Evolutionary conservation across 78 protist species (phyloP).

Genomic region (Emiliania huxleyi): DNA sequence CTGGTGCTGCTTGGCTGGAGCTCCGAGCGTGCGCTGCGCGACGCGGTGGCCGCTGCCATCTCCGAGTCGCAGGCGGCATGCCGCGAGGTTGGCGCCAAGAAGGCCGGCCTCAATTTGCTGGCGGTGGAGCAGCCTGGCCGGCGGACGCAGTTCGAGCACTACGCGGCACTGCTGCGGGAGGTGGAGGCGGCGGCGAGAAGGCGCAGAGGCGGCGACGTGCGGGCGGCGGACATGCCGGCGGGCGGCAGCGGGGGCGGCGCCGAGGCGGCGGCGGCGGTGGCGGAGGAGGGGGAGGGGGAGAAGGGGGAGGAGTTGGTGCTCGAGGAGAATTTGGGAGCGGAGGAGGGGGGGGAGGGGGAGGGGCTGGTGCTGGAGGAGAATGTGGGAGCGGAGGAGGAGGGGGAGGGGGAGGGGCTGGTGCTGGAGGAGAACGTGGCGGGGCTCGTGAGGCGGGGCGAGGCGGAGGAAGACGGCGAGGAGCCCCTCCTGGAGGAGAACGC

Average conservation of each 20-base stretch:
- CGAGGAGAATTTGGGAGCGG: background rate
- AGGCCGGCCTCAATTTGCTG: background rate
- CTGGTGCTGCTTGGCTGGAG: background rate
- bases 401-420: background rate
- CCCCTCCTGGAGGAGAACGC: no score
- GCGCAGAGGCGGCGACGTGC: no score
- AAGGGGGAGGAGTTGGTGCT: background rate
- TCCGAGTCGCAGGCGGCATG: background rate
- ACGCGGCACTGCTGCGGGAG: background rate
- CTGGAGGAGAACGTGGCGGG: background rate
- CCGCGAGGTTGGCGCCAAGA: background rate
- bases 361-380: no score
- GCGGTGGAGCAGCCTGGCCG: background rate
- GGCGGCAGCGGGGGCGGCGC: no score
- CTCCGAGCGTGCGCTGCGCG: background rate
- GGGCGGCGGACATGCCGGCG: no score
- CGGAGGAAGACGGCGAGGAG: no score
- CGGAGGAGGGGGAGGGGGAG: background rate
- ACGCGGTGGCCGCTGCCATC: background rate
- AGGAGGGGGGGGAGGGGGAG: no score
- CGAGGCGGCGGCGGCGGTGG: no score
- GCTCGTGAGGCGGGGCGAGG: no score
- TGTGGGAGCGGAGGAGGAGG: no score
- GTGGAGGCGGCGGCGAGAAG: background rate
- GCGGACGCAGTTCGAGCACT: background rate